phyloP scores from a whole-genome alignment of 345 rosid genomes.

The Citrus glauca region DNA sequence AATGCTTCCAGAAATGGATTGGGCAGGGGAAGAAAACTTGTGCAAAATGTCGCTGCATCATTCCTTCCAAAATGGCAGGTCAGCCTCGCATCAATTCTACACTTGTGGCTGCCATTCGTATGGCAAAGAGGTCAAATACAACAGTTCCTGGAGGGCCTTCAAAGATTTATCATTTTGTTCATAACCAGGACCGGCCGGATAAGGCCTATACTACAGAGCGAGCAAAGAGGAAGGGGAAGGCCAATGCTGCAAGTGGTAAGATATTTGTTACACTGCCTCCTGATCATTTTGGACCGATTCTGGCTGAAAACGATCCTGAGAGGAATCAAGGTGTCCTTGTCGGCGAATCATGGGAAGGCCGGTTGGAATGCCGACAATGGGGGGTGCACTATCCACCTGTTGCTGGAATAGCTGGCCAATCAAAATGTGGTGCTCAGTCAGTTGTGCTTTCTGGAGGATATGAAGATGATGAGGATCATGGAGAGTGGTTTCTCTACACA shows the following conservation, averaged over 20 bases:
- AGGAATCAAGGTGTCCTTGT: conserved; percentile 64
- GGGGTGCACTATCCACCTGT: conserved; percentile 66
- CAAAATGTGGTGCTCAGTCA: conserved; percentile 54
- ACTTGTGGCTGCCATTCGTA: conserved; percentile 49
- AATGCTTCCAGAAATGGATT: conserved; percentile 63
- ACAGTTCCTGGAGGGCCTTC: conserved; percentile 17
- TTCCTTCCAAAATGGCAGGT: conserved; percentile 48
- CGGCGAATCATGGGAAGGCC: conserved; percentile 63
- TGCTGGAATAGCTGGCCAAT: conserved; percentile 65
- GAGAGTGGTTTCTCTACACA: conserved; percentile 82
- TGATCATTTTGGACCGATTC: conserved; percentile 71
- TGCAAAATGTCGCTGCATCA: conserved; percentile 45
- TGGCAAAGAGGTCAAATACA: conserved; percentile 45
- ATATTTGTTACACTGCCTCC: conserved; percentile 54
- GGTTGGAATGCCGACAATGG: conserved; percentile 67
- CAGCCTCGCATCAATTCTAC: conserved; percentile 55
- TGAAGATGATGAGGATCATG: conserved; percentile 74
- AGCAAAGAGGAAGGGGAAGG: conserved; percentile 49
- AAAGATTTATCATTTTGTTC: conserved; percentile 36
- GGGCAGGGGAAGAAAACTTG: conserved; percentile 47
- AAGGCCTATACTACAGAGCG: conserved; percentile 57
- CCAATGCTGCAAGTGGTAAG: conserved; percentile 73
- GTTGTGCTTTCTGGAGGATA: conserved; percentile 74
- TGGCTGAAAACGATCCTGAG: conserved; percentile 55
- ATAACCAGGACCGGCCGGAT: conserved; percentile 54